phyloP scores from a whole-genome alignment of 1,284 basidiomycete species.

The Cutaneotrichosporon sp. region DNA sequence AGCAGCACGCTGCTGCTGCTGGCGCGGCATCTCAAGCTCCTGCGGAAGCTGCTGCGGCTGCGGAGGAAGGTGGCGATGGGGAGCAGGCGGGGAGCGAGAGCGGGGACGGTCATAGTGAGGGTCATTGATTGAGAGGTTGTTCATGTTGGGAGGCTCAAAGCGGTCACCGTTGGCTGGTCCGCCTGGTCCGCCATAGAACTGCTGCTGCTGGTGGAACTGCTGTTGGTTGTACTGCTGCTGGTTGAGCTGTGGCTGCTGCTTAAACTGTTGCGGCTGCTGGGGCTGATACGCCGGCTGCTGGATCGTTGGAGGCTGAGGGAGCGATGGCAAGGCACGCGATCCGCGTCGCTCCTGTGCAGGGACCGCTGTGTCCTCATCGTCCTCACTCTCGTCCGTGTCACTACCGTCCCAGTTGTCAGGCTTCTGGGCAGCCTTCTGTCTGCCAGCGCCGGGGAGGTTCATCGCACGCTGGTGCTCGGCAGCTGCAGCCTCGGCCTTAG shows the following conservation, averaged over 20 bases:
- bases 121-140: conserved; percentile 21
- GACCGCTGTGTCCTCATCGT: conserved; percentile 41
- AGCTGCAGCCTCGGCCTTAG: conserved; percentile 65
- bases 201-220: conserved; percentile 17
- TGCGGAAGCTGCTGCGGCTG: conserved; percentile 20
- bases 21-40: conserved; percentile 4
- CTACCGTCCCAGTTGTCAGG: conserved; percentile 57
- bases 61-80: conserved; percentile 22
- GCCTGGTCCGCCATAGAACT: conserved; percentile 3
- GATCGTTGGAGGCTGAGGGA: conserved; percentile 18
- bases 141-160: conserved; percentile 13
- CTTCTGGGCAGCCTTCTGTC: conserved; percentile 28
- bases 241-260: conserved; percentile 16
- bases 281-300: conserved; percentile 1
- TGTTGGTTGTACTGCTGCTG: conserved; percentile 8
- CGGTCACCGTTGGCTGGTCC: conserved; percentile 13
- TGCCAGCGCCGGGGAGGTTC: conserved; percentile 42
- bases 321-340: conserved; percentile 32
- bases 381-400: conserved; percentile 71
- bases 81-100: conserved; percentile 23
- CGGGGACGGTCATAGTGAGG: conserved; percentile 13
- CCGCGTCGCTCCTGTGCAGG: conserved; percentile 12
- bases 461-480: conserved; percentile 65
- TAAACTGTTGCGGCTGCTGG: conserved; percentile 2
- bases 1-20: conserved; percentile 11